Conservation (phyloP, 2,329 filamentous ascomycete species). For the Aspergillus sp. region DNA sequence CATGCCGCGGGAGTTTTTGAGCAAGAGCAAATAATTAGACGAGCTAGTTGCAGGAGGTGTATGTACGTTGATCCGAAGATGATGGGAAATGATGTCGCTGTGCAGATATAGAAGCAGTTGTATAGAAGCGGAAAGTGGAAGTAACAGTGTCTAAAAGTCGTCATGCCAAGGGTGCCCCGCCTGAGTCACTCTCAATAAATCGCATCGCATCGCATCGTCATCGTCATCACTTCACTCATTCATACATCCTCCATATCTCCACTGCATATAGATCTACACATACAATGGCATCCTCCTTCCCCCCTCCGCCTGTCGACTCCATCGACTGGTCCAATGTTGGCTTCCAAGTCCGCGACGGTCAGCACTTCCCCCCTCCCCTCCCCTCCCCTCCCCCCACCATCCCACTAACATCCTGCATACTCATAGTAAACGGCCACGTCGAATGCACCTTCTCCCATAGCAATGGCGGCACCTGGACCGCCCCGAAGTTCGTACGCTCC, state of each 20-base stretch:
- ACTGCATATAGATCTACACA: too few relatives aligned
- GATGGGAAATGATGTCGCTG: not conserved
- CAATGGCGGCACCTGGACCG: conserved; percentile 70
- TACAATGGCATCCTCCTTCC: conserved; percentile 19
- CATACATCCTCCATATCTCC: too few relatives aligned
- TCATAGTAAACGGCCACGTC: conserved; percentile 81
- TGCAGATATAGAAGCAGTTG: not conserved
- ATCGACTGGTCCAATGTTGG: conserved; percentile 87
- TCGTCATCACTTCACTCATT: too few relatives aligned
- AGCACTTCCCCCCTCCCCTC: conserved; percentile 18
- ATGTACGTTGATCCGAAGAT: not conserved
- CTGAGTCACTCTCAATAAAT: too few relatives aligned
- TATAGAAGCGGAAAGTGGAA: too few relatives aligned
- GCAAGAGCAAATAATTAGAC: not conserved
- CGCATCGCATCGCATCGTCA: too few relatives aligned
- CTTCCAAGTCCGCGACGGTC: conserved; percentile 88
- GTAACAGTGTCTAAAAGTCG: too few relatives aligned
- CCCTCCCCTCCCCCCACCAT: not conserved
- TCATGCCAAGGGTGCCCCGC: too few relatives aligned
- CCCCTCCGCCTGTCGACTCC: conserved; percentile 29
- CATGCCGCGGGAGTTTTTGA: not conserved
- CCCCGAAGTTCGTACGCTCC: conserved; percentile 74
- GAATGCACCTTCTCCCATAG: conserved; percentile 77
- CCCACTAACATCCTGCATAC: not conserved
- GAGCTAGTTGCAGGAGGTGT: not conserved